Conservation (phyloP, 1,284 basidiomycete genomes). For the Naganishia albida region DNA sequence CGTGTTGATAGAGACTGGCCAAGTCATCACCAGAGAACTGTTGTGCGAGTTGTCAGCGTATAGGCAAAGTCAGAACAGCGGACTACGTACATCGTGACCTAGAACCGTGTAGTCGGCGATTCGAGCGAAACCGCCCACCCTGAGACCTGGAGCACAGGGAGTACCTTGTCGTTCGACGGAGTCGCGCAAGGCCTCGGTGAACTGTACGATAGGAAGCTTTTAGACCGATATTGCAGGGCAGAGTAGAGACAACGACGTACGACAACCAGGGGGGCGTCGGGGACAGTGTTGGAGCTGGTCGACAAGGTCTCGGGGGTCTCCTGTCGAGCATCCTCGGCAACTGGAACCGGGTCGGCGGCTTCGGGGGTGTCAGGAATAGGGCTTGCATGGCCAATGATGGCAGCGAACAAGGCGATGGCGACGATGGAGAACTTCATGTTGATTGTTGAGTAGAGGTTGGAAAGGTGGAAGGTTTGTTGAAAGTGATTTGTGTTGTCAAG, state of each 20-base stretch:
- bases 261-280: too few species aligned
- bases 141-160: conserved; percentile 12
- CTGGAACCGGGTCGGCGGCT: background rate
- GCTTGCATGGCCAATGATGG: conserved; percentile 24
- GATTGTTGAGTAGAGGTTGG: background rate
- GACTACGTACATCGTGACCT: conserved; percentile 7
- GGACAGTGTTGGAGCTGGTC: background rate
- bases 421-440: conserved; percentile 61
- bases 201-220: background rate
- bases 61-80: background rate
- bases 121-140: conserved; percentile 21
- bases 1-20: background rate
- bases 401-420: conserved; percentile 55
- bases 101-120: conserved; percentile 20
- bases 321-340: background rate
- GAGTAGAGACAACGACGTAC: too few species aligned
- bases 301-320: conserved; percentile 5
- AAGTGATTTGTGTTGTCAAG: background rate
- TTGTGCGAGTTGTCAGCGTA: background rate
- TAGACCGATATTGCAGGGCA: too few species aligned
- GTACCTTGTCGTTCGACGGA: background rate
- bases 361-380: conserved; percentile 2
- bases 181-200: background rate
- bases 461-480: background rate
- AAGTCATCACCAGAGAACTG: conserved; percentile 11